A percentile compares a stretch with the other conserved stretches of the same genome.
These are phyloP conservation scores for Neolecta irregularis DNA, from an alignment of 1,139 yeast species.

Conservation along the genomic window DNA sequence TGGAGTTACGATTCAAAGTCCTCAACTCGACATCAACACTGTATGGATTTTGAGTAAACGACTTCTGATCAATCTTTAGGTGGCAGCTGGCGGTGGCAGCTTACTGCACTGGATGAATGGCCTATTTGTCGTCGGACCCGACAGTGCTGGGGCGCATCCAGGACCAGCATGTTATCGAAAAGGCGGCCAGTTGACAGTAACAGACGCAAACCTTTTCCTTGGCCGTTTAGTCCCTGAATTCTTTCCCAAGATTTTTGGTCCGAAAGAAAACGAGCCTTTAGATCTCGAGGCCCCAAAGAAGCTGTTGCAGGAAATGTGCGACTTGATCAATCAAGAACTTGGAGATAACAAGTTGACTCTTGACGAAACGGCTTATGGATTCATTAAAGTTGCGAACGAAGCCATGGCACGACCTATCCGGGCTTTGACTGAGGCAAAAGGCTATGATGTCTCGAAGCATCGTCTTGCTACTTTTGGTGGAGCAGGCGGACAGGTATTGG, in stretches of 20 bases:
- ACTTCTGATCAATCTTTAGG: too few species aligned
- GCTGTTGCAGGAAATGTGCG: conserved; percentile 31
- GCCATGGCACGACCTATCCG: conserved; percentile 40
- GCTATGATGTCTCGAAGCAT: conserved; percentile 30
- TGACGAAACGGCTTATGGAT: conserved; percentile 37
- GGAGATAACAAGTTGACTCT: conserved; percentile 22
- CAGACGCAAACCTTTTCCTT: conserved; percentile 39
- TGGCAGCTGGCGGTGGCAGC: conserved; percentile 49
- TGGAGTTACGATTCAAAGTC: conserved; percentile 40
- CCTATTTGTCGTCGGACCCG: conserved; percentile 40
- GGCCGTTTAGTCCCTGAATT: conserved; percentile 37
- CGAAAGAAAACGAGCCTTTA: conserved; percentile 34
- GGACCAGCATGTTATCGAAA: conserved; percentile 46
- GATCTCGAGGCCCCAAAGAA: conserved; percentile 29
- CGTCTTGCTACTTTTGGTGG: conserved; percentile 38
- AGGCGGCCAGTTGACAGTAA: conserved; percentile 41
- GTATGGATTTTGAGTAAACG: too few species aligned
- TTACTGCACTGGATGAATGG: conserved; percentile 37
- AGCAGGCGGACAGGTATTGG: conserved; percentile 45
- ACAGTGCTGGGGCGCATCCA: conserved; percentile 42
- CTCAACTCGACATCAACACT: conserved; percentile 42
- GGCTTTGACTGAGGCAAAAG: conserved; percentile 37
- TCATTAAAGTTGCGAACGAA: conserved; percentile 36
- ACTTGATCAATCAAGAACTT: conserved; percentile 29
- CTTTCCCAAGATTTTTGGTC: conserved; percentile 42